Evolutionary conservation across 805 yeast genomes (phyloP), one percentile per base, ranked within the genome.

Genomic region (Komagataella mondaviorum): DNA sequence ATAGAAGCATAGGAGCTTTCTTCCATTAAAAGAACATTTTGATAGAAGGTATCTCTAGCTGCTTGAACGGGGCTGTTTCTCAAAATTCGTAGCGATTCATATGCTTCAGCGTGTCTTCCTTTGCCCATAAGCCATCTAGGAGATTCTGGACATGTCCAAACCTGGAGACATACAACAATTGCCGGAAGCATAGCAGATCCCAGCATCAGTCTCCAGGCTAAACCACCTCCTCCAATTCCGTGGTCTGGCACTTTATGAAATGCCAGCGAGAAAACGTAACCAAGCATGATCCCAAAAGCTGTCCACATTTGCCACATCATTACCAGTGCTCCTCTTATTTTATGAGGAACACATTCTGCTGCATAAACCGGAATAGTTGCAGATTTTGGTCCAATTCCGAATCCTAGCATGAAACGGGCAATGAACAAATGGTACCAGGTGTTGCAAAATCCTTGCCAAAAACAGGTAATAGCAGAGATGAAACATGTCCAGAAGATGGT

Each of bases 61-160:
- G 88, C 88, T 51, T 77, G 73, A 36, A 83, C 70, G 44, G 69
- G 73, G 48, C 71, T 71, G 50, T 65, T 67, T 59, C 88, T 69
- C 59, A 83, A 74, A 24, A 65, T 61, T 18, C 59, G 56, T 52
- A 80, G 72, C 0, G 85, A 70, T 0, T 70, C 71, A 59, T 65
- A 81, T 2, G 86, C 84, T 1, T 81, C 87, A 5, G 12, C 43
- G 58, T 80, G 85, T 57, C 84, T 71, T 4, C 71, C 80, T 61
- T 80, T 80, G 66, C 85, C 87, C 85, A 83, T 80, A 54, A 81
- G 70, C 88, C 88, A 83, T 65, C 87, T 73, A 46, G 89, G 89
- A 3, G 86, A 80, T 60, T 83, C 89, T 6, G 88, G 88, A 54
- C 83, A 81, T 60, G 76, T 80, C 39, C 81, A 83, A 48, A 83